These are phyloP conservation scores for Sphaerulina musiva DNA, from an alignment of 2,329 filamentous ascomycete genomes.

Conservation along the genomic window DNA sequence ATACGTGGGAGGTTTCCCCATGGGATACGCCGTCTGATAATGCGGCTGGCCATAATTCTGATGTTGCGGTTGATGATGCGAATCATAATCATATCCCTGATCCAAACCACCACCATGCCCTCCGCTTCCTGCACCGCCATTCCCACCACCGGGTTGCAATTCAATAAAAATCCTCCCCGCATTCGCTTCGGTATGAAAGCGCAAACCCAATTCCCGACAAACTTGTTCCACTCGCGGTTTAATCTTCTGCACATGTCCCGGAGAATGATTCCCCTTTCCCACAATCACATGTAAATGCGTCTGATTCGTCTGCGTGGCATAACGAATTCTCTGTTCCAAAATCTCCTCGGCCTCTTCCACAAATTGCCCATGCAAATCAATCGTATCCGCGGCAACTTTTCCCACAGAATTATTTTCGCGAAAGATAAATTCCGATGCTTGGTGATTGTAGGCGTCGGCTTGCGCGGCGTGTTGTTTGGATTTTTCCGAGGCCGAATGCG, in stretches of 20 bases:
- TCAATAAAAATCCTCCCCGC: slow-evolving; percentile 85
- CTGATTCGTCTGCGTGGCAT: slow-evolving; percentile 67
- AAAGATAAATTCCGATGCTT: slow-evolving; percentile 92
- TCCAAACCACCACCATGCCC: slow-evolving; percentile 21
- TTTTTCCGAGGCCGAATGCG: slow-evolving; percentile 76
- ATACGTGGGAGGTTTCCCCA: slow-evolving; percentile 31
- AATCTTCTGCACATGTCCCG: slow-evolving; percentile 79
- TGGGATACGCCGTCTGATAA: slow-evolving; percentile 36
- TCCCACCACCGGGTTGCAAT: slow-evolving; percentile 60
- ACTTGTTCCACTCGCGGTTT: slow-evolving; percentile 90
- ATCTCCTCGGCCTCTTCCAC: slow-evolving; percentile 93
- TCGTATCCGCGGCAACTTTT: slow-evolving; percentile 69
- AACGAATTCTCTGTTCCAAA: slow-evolving; percentile 74
- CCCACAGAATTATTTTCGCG: slow-evolving; percentile 81
- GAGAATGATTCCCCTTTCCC: slow-evolving; percentile 85
- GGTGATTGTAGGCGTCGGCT: slow-evolving; percentile 83
- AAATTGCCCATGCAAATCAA: slow-evolving; percentile 91
- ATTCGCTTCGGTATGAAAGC: slow-evolving; percentile 82
- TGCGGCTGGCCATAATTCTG: slow-evolving; percentile 38
- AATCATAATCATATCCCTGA: slow-evolving; percentile 33
- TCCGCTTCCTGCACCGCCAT: slow-evolving; percentile 12
- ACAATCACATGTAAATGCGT: slow-evolving; percentile 89
- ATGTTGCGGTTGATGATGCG: slow-evolving; percentile 34
- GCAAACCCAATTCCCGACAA: slow-evolving; percentile 71
- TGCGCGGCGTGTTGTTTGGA: slow-evolving; percentile 75